A percentile compares a stretch with the other conserved stretches of the same genome.
Conservation (phyloP, 305 asterid genomes). For the Ilex paraguariensis region DNA sequence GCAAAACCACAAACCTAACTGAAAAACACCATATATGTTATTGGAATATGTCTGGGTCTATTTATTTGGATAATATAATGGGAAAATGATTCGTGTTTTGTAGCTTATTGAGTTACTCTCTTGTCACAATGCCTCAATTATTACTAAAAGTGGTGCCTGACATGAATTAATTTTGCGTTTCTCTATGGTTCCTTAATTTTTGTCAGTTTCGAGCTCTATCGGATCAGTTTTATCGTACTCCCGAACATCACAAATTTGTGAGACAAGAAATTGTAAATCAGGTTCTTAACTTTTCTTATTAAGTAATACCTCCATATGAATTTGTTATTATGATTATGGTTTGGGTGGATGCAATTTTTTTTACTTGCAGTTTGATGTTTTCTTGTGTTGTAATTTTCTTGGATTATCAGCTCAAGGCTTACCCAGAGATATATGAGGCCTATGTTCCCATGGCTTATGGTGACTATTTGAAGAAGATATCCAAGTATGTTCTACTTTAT, state of each 20-base stretch:
- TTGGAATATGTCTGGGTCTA: too few species aligned
- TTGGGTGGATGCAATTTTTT: constrained; percentile 9
- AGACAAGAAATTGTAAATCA: constrained; percentile 82
- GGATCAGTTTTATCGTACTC: constrained; percentile 88
- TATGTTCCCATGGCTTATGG: constrained; percentile 92
- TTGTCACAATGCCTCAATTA: too few species aligned
- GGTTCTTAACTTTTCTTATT: constrained; percentile 34
- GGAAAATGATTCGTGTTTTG: too few species aligned
- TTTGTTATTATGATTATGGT: neutral
- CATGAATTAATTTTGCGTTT: constrained; percentile 7
- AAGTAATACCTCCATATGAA: neutral
- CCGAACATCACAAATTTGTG: constrained; percentile 90
- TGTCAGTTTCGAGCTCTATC: constrained; percentile 89
- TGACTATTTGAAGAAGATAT: constrained; percentile 69
- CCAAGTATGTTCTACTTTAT: constrained; percentile 46
- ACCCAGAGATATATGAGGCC: constrained; percentile 76
- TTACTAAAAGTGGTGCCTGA: neutral
- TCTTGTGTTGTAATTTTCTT: constrained; percentile 19
- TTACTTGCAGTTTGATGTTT: constrained; percentile 14
- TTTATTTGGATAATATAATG: too few species aligned
- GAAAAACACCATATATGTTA: too few species aligned
- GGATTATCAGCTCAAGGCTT: constrained; percentile 61
- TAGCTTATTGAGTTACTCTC: too few species aligned
- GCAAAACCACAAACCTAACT: too few species aligned
- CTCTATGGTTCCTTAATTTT: constrained; percentile 16